Evolutionary conservation across 768 basidiomycete genomes (phyloP).

Genomic region (Amanita polypyramis): DNA sequence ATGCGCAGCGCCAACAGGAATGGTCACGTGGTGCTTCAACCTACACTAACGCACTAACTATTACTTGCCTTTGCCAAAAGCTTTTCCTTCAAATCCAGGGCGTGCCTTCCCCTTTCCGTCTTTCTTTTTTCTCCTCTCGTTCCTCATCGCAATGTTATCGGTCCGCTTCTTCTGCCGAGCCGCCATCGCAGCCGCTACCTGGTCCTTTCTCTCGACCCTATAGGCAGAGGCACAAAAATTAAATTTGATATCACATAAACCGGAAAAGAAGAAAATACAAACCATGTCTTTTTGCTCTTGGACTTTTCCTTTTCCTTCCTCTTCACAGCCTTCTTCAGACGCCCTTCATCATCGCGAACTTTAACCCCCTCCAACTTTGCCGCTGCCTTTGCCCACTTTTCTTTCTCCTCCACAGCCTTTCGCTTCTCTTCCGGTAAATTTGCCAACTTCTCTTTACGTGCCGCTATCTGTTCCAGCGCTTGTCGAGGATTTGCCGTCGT

Average conservation of each 20-base stretch:
- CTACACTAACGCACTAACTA: neutral
- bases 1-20: no score
- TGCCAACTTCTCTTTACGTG: conserved; percentile 70
- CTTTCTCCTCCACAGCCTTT: conserved; percentile 66
- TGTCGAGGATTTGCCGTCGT: conserved; percentile 74
- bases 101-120: conserved; percentile 54
- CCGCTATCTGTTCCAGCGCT: conserved; percentile 71
- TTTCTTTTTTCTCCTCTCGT: conserved; percentile 61
- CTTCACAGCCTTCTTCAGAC: conserved; percentile 90
- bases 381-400: conserved; percentile 86
- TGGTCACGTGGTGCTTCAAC: conserved; percentile 47
- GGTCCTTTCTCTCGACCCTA: conserved; percentile 85
- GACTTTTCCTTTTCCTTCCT: conserved; percentile 83
- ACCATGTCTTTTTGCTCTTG: conserved; percentile 85
- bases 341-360: conserved; percentile 74
- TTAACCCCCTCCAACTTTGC: conserved; percentile 85
- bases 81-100: conserved; percentile 84
- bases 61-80: conserved; percentile 47
- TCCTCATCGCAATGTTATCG: conserved; percentile 83
- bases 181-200: conserved; percentile 62
- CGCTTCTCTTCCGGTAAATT: conserved; percentile 76
- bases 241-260: neutral
- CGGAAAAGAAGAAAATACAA: conserved; percentile 17
- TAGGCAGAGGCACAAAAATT: conserved; percentile 4
- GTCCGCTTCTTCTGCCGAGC: conserved; percentile 84